Conservation (phyloP, 805 yeast genomes). For the Kodamaea nitidulidarum region DNA sequence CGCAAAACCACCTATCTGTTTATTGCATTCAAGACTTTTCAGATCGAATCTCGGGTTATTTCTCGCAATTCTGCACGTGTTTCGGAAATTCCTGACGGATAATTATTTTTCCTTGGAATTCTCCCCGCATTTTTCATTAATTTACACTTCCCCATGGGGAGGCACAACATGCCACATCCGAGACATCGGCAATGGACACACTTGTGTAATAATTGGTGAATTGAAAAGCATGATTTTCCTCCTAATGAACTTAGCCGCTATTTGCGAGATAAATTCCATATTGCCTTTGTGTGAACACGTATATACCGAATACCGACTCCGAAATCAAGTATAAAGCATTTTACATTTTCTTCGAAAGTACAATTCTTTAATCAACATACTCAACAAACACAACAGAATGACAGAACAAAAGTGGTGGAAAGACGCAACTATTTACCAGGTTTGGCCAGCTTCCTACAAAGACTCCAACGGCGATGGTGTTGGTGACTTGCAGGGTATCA, state of each 20-base stretch:
- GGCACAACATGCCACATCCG: no score
- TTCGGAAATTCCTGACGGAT: background rate
- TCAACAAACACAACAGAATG: conserved; percentile 10
- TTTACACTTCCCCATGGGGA: no score
- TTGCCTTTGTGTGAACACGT: conserved; percentile 4
- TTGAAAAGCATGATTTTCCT: background rate
- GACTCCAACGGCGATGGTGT: conserved; percentile 58
- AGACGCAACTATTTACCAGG: conserved; percentile 52
- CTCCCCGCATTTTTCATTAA: background rate
- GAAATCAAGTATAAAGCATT: background rate
- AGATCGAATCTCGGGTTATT: background rate
- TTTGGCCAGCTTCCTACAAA: conserved; percentile 59
- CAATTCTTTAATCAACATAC: background rate
- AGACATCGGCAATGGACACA: no score
- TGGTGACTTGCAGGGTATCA: conserved; percentile 55
- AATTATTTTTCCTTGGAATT: background rate
- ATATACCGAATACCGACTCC: no score
- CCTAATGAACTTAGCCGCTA: background rate
- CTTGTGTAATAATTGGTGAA: no score
- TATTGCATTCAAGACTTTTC: no score
- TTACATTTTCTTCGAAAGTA: background rate
- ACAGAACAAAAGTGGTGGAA: conserved; percentile 47
- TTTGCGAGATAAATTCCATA: no score
- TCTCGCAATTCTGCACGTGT: background rate
- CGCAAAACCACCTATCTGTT: no score